Conservation (phyloP, 2,329 filamentous ascomycete genomes). For the Fusarium sacchari region DNA sequence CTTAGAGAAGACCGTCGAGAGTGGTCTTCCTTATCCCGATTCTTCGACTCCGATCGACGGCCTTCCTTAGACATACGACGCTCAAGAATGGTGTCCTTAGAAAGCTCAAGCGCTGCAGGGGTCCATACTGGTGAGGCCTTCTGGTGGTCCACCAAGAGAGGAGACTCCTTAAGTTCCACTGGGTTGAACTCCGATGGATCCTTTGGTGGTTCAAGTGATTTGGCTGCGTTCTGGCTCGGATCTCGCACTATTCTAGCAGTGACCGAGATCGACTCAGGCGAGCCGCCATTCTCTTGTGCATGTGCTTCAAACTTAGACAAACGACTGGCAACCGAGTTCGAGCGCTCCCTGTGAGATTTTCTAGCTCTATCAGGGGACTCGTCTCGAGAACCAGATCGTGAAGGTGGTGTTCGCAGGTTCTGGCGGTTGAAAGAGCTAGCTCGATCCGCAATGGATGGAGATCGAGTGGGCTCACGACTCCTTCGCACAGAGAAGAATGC, state of each 20-base stretch:
- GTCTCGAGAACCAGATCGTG: conserved; percentile 54
- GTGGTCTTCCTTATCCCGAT: conserved; percentile 50
- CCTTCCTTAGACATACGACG: conserved; percentile 57
- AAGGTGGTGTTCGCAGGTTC: conserved; percentile 46
- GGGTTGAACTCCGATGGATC: conserved; percentile 58
- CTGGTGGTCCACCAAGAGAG: conserved; percentile 67
- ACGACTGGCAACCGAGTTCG: conserved; percentile 64
- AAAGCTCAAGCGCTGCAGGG: conserved; percentile 42
- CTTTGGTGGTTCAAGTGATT: conserved; percentile 53
- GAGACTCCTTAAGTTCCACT: conserved; percentile 67
- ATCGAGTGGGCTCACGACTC: conserved; percentile 54
- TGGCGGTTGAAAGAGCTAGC: conserved; percentile 52
- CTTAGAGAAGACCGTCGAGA: conserved; percentile 68
- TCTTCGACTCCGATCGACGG: conserved; percentile 49
- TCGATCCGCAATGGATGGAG: conserved; percentile 58
- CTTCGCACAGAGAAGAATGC: conserved; percentile 70
- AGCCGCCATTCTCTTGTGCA: conserved; percentile 29
- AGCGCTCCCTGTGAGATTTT: conserved; percentile 55
- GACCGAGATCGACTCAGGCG: conserved; percentile 79
- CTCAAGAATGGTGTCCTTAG: conserved; percentile 60
- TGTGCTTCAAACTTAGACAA: conserved; percentile 64
- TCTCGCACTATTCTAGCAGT: conserved; percentile 85
- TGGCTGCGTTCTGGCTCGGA: conserved; percentile 55
- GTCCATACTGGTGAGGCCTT: conserved; percentile 44
- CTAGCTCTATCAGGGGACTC: conserved; percentile 57